A percentile compares a stretch with the other conserved stretches of the same genome.
Conservation (phyloP, 2,329 filamentous ascomycete species). For the Exophiala calicioides region DNA sequence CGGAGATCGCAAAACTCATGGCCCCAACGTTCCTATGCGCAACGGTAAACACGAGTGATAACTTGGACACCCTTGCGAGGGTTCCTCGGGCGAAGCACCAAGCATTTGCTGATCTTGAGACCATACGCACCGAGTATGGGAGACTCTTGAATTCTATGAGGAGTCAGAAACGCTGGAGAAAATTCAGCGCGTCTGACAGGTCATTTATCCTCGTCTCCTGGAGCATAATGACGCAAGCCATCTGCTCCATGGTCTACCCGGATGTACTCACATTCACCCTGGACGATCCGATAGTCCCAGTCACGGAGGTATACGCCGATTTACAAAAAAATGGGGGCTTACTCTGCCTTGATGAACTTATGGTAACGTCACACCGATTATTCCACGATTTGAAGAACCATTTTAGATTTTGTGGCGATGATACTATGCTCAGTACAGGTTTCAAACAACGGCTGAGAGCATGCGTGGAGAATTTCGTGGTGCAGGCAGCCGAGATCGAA, state of each 20-base stretch:
- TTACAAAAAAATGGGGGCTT: slow-evolving; percentile 2
- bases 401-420: neutral
- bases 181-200: neutral
- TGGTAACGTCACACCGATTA: neutral
- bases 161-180: neutral
- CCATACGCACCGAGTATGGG: slow-evolving; percentile 3
- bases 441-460: slow-evolving; percentile 1
- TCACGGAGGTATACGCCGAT: neutral
- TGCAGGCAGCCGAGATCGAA: slow-evolving; percentile 6
- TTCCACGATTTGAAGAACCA: slow-evolving; percentile 1
- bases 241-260: slow-evolving; percentile 5
- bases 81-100: slow-evolving; percentile 1
- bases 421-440: neutral
- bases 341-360: slow-evolving; percentile 8
- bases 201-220: slow-evolving; percentile 5
- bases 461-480: slow-evolving; percentile 14
- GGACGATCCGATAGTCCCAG: slow-evolving; percentile 5
- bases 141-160: slow-evolving; percentile 3
- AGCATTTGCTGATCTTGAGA: neutral
- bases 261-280: slow-evolving; percentile 2
- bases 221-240: slow-evolving; percentile 14
- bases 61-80: neutral
- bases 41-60: neutral
- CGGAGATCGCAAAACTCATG: slow-evolving; percentile 9
- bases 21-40: slow-evolving; percentile 6